A percentile compares a stretch with the other conserved stretches of the same genome.
Evolutionary conservation across 139 green algal species (phyloP).

Genomic region (Volvox reticuliferus): DNA sequence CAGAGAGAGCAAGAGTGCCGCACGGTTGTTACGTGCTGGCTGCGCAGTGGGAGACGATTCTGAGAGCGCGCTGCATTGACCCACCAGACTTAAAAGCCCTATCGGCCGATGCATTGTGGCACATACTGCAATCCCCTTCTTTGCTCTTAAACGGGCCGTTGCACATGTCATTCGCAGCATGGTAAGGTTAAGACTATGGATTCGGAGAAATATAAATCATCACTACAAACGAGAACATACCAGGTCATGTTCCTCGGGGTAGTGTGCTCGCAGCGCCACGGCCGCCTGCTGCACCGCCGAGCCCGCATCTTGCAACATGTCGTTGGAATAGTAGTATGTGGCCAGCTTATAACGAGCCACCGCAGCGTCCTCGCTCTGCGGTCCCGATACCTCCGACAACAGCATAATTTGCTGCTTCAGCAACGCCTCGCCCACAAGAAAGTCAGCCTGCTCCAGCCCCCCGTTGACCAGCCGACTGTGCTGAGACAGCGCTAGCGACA

Average conservation of each 20-base stretch:
- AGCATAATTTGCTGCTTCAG: slow-evolving; percentile 62
- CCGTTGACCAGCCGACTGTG: slow-evolving; percentile 46
- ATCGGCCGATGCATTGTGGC: too few species aligned
- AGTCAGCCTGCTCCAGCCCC: slow-evolving; percentile 25
- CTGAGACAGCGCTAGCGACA: slow-evolving; percentile 58
- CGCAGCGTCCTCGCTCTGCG: slow-evolving; percentile 56
- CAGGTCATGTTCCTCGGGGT: slow-evolving; percentile 58
- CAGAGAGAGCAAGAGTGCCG: too few species aligned
- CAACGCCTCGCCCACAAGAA: slow-evolving; percentile 52
- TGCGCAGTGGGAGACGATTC: too few species aligned
- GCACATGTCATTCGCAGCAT: too few species aligned
- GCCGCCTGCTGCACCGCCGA: slow-evolving; percentile 41
- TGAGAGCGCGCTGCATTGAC: too few species aligned
- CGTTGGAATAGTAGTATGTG: slow-evolving; percentile 67
- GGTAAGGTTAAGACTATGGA: too few species aligned
- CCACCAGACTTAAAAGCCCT: too few species aligned
- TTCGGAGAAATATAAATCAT: too few species aligned
- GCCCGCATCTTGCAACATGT: slow-evolving; percentile 62
- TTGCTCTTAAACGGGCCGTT: too few species aligned
- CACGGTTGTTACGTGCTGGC: too few species aligned
- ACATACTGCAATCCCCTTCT: too few species aligned
- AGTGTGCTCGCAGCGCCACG: slow-evolving; percentile 39
- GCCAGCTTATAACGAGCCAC: slow-evolving; percentile 67
- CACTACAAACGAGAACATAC: neutral
- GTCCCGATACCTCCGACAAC: slow-evolving; percentile 31